phyloP scores from a whole-genome alignment of 495 filamentous ascomycete species.

The Viridothelium virens region DNA sequence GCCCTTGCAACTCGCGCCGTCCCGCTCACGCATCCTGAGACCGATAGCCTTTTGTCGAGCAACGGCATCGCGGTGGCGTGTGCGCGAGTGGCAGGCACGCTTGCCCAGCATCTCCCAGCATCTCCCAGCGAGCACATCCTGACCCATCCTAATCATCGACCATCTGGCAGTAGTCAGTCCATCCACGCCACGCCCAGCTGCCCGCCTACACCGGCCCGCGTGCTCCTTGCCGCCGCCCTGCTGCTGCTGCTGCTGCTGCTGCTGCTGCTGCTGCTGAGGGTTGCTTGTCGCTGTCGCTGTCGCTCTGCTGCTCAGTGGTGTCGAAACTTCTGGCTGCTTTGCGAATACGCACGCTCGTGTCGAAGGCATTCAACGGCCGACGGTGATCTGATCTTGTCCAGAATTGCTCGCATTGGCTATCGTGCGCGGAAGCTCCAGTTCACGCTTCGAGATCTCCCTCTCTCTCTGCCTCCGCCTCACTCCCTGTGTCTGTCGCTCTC shows the following conservation, averaged over 20 bases:
- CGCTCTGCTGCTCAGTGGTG: neutral
- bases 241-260: neutral
- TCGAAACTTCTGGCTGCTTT: constrained; percentile 10
- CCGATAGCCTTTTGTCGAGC: constrained; percentile 4
- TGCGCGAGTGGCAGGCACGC: neutral
- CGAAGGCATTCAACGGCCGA: too few relatives aligned
- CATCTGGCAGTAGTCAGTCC: neutral
- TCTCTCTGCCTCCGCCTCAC: neutral
- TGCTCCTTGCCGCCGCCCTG: constrained; percentile 10
- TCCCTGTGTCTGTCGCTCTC: too few relatives aligned
- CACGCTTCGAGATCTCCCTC: neutral
- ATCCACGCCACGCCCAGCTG: neutral
- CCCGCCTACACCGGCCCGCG: constrained; percentile 6
- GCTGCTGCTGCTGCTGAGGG: neutral
- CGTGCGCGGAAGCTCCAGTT: neutral
- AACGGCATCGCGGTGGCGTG: neutral
- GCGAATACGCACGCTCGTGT: neutral
- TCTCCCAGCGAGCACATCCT: too few relatives aligned
- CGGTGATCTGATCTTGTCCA: too few relatives aligned
- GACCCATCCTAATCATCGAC: neutral
- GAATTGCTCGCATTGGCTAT: too few relatives aligned
- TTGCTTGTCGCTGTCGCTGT: too few relatives aligned
- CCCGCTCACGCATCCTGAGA: constrained; percentile 26
- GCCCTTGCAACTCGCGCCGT: constrained; percentile 26
- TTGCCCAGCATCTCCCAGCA: too few relatives aligned